A percentile compares a stretch with the other conserved stretches of the same genome.
Evolutionary conservation across 805 yeast genomes (phyloP).

Genomic region (Ogataea nonfermentans): DNA sequence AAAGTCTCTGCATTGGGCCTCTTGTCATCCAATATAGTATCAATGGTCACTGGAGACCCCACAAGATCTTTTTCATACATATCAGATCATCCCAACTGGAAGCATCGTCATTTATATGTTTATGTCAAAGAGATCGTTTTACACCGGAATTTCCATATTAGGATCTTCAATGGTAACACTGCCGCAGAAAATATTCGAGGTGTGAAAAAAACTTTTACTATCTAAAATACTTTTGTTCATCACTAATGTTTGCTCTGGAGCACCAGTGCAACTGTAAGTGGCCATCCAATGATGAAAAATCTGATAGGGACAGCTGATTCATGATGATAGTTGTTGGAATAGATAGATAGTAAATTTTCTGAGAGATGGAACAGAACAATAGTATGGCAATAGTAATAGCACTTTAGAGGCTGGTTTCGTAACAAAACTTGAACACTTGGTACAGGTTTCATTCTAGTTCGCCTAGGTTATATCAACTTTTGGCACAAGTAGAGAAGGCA

Average conservation of each 20-base stretch:
- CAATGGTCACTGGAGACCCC: constrained; percentile 5
- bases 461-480: background rate
- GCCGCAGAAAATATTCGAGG: background rate
- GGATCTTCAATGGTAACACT: constrained; percentile 6
- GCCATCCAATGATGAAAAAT: constrained; percentile 12
- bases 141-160: constrained; percentile 3
- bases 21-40: constrained; percentile 1
- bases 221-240: constrained; percentile 3
- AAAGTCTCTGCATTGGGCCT: background rate
- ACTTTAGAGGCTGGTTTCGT: background rate
- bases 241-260: constrained; percentile 3
- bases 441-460: no score
- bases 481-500: no score
- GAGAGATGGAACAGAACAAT: constrained; percentile 4
- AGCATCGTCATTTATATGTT: background rate
- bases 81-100: background rate
- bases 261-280: background rate
- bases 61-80: constrained; percentile 7
- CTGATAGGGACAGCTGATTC: constrained; percentile 15
- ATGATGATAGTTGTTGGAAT: constrained; percentile 14
- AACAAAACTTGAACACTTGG: background rate
- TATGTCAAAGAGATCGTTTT: background rate
- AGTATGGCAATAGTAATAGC: background rate
- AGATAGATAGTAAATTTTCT: constrained; percentile 14
- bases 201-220: background rate